phyloP scores from a whole-genome alignment of 164 flowering plant species.

The Liriodendron chinense region DNA sequence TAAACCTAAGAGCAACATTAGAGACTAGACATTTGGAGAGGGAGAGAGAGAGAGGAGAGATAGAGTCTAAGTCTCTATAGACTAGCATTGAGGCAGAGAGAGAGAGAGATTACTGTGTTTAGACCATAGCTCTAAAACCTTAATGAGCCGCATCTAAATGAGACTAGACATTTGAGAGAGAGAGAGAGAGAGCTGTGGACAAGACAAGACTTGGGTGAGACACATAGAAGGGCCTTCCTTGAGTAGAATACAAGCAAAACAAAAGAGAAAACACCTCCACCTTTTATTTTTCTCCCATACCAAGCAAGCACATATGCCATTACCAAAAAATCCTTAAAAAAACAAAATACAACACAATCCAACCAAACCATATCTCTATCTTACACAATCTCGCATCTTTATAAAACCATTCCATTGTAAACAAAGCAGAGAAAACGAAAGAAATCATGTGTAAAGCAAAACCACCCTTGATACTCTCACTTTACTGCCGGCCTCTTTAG shows the following conservation, averaged over 20 bases:
- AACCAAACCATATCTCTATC: background rate
- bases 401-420: constrained; percentile 7
- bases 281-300: constrained; percentile 32
- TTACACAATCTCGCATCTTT: constrained; percentile 2
- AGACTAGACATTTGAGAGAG: no score
- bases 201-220: no score
- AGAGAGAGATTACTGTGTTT: no score
- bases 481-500: constrained; percentile 8
- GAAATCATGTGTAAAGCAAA: constrained; percentile 34
- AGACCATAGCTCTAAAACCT: no score
- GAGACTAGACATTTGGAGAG: no score
- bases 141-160: no score
- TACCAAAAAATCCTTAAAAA: background rate
- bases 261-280: constrained; percentile 29
- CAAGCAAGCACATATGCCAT: constrained; percentile 81
- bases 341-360: background rate
- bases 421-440: constrained; percentile 17
- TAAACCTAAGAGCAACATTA: no score
- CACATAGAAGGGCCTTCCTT: constrained; percentile 24
- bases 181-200: background rate
- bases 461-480: constrained; percentile 7
- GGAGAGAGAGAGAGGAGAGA: no score
- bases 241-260: constrained; percentile 86
- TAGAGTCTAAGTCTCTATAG: no score
- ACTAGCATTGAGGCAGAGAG: no score